Percentiles rank a stretch among this genome's conserved stretches.
Conservation (phyloP, 441 rosid genomes). For the Pelargonium fulgidum region DNA sequence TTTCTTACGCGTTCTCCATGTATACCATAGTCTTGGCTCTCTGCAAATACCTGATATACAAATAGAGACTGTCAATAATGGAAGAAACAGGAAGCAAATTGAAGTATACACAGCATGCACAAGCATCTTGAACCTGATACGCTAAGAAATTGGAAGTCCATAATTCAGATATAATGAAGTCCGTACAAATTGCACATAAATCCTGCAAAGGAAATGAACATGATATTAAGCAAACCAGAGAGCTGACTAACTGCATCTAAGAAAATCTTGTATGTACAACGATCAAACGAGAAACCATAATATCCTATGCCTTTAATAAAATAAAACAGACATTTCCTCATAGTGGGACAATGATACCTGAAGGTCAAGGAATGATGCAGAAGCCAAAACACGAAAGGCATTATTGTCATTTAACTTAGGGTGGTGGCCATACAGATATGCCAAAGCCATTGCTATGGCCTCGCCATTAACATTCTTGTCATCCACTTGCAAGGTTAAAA, state of each 20-base stretch:
- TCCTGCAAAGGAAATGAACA: constrained; percentile 43
- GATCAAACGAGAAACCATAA: neutral
- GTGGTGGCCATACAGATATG: constrained; percentile 77
- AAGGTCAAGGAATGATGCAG: constrained; percentile 93
- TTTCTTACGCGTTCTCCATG: constrained; percentile 94
- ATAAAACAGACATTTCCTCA: neutral
- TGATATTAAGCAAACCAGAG: constrained; percentile 3
- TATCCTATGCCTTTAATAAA: neutral
- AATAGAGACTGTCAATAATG: constrained; percentile 7
- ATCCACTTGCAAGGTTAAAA: constrained; percentile 70
- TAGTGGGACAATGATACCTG: constrained; percentile 44
- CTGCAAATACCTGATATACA: constrained; percentile 71
- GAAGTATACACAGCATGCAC: neutral
- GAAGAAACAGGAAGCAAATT: constrained; percentile 11
- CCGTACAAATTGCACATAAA: constrained; percentile 87
- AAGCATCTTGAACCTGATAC: constrained; percentile 61
- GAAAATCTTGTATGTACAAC: neutral
- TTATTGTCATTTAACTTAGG: constrained; percentile 81
- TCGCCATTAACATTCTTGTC: constrained; percentile 86
- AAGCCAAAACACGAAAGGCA: constrained; percentile 93
- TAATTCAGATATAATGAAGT: constrained; percentile 78
- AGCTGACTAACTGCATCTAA: constrained; percentile 7
- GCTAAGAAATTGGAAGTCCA: constrained; percentile 88
- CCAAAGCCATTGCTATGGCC: constrained; percentile 74
- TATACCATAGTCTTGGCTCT: constrained; percentile 91